Evolutionary conservation across 768 basidiomycete species (phyloP), one percentile per base, ranked within the genome.

Genomic region (Lentinula aciculospora): DNA sequence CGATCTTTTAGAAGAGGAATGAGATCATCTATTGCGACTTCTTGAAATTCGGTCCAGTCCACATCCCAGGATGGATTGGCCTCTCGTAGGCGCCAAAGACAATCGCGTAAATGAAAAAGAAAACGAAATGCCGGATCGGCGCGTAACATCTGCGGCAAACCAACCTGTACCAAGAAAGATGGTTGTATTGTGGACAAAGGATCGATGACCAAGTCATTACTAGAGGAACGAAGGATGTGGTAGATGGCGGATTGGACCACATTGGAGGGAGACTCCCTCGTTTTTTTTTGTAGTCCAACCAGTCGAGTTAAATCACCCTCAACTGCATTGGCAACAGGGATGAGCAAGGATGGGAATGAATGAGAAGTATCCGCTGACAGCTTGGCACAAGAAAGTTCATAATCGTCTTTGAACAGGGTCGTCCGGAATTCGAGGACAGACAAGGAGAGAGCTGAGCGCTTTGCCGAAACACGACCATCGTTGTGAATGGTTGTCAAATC

Each of bases 131-230:
- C 77, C 0, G 80, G 71, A 60, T 90, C 85, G 25, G 80, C 80
- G 25, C 94, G 88, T 49, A 92, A 67, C 34, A 76, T 67, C 46
- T 87, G 81, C 7, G 90, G 87, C 8, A 77, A 69, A 4, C 92
- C 92, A 45, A 77, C 81, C 66, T 91, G 91, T 25, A 94, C 82
- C 32, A 95, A 78, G 66, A 83, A 92, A 2, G 92, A 93, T 5
- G 91, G 89, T 48, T 93, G 90, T 29, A 85, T 90, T 31, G 89
- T 83, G 21, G 92, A 93, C 13, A 92, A 75, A 7, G 90, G 88
- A 66, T 94, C 89, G 6, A 89, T 75, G 28, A 83, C 70, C 3
- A 81, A 66, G 23, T 76, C 71, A 29, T 79, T 71, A 28, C 72
- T 71, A n/a, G 85, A 83, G 53, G 72, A 72, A 58, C 71, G 66